These are phyloP conservation scores for Fraxinus nigra DNA, from an alignment of 305 asterid species.

Conservation along the genomic window DNA sequence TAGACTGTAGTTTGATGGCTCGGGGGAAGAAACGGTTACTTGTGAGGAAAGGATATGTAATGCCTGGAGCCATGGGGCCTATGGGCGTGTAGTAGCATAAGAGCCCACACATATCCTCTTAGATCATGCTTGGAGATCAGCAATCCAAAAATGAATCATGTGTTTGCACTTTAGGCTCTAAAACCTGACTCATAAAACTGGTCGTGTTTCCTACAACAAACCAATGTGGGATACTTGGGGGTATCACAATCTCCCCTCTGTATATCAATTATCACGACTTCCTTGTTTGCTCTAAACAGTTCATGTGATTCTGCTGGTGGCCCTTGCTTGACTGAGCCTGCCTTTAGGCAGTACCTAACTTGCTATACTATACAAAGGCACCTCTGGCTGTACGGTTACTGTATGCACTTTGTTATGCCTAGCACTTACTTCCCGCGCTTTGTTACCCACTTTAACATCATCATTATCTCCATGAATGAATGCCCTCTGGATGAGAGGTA, in stretches of 20 bases:
- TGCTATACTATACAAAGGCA: not conserved
- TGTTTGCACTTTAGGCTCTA: not conserved
- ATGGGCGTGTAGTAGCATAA: not conserved
- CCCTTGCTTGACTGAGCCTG: not conserved
- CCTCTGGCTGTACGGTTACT: not conserved
- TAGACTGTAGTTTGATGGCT: not conserved
- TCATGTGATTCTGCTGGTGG: not conserved
- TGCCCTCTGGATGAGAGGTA: not conserved
- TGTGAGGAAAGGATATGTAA: not conserved
- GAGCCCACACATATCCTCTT: not conserved
- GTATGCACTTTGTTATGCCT: not conserved
- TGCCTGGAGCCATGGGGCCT: not conserved
- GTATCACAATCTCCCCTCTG: not conserved
- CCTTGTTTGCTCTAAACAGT: not conserved
- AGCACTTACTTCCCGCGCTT: not conserved
- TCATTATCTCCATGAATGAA: not conserved
- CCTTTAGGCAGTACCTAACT: not conserved
- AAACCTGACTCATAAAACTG: slow-evolving; percentile 3
- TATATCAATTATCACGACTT: not conserved
- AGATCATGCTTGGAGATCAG: not conserved
- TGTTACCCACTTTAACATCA: not conserved
- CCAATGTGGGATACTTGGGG: not conserved
- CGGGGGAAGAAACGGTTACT: not conserved
- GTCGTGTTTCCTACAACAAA: not conserved
- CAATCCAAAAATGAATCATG: not conserved